Evolutionary conservation across 2,329 filamentous ascomycete species (phyloP).

Genomic region (Penicillium sp.): DNA sequence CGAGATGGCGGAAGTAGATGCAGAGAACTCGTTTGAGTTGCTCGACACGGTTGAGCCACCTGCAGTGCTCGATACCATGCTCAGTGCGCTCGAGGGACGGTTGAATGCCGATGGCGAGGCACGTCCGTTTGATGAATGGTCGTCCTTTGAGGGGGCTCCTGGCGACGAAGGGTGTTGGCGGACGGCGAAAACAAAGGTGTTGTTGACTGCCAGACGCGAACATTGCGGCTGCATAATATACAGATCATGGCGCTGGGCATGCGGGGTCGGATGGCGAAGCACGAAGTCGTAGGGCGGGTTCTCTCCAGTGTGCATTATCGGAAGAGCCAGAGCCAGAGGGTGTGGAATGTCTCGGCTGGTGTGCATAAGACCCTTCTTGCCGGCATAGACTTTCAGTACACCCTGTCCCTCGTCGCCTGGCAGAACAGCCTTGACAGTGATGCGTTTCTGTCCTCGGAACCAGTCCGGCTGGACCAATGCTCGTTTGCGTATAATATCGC

Average conservation of each 20-base stretch:
- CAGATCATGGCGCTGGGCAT: conserved; percentile 94
- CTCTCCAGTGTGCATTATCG: conserved; percentile 83
- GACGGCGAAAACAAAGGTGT: conserved; percentile 95
- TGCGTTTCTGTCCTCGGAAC: conserved; percentile 81
- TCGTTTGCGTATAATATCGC: conserved; percentile 79
- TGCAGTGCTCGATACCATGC: conserved; percentile 57
- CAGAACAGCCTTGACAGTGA: conserved; percentile 87
- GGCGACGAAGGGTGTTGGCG: conserved; percentile 80
- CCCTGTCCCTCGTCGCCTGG: conserved; percentile 90
- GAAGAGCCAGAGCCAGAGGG: conserved; percentile 82
- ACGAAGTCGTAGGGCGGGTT: conserved; percentile 95
- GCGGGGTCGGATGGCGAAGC: conserved; percentile 88
- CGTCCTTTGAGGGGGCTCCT: conserved; percentile 38
- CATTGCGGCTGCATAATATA: conserved; percentile 98
- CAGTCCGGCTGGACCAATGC: conserved; percentile 90
- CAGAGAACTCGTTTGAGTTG: conserved; percentile 42
- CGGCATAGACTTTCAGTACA: conserved; percentile 85
- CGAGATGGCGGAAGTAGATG: conserved; percentile 55
- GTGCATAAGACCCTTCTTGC: conserved; percentile 94
- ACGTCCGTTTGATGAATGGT: conserved; percentile 41
- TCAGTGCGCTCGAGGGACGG: conserved; percentile 59
- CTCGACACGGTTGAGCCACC: conserved; percentile 52
- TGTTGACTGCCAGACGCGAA: conserved; percentile 81
- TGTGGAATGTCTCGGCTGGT: conserved; percentile 96
- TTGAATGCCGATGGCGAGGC: conserved; percentile 52